phyloP scores from a whole-genome alignment of 495 filamentous ascomycete genomes.

The Penicillium cataractarum region DNA sequence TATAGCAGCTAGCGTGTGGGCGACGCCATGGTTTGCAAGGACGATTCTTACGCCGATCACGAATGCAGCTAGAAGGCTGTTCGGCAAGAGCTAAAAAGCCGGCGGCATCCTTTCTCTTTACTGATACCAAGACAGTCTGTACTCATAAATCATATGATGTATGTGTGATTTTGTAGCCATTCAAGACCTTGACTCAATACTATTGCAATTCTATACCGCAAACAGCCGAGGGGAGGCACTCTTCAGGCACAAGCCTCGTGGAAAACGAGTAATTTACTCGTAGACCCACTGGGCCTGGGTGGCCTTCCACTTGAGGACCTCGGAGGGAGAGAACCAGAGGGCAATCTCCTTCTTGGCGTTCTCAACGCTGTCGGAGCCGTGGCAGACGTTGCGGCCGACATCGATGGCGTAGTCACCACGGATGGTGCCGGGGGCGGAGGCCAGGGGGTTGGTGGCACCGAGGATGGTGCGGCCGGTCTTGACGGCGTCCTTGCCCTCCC shows the following conservation, averaged over 20 bases:
- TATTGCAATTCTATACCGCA: conserved; percentile 28
- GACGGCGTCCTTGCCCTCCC: conserved; percentile 96
- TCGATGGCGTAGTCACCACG: conserved; percentile 85
- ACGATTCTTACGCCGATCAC: conserved; percentile 56
- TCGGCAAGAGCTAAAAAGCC: conserved; percentile 37
- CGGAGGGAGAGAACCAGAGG: conserved; percentile 90
- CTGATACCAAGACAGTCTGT: neutral
- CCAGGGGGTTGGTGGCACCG: conserved; percentile 96
- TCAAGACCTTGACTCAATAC: conserved; percentile 23
- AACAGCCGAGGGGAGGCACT: conserved; percentile 17
- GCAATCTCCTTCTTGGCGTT: conserved; percentile 99
- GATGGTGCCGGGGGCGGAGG: conserved; percentile 93
- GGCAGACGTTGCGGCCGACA: conserved; percentile 98
- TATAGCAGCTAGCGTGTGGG: conserved; percentile 78
- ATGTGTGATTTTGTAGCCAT: conserved; percentile 38
- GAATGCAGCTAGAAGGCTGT: conserved; percentile 38
- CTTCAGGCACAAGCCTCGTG: conserved; percentile 22
- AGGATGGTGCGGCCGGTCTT: conserved; percentile 96
- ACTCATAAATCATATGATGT: conserved; percentile 27
- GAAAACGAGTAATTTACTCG: conserved; percentile 64
- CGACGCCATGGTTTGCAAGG: conserved; percentile 92
- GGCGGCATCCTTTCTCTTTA: neutral
- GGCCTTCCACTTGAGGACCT: conserved; percentile 78
- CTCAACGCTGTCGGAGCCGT: conserved; percentile 98
- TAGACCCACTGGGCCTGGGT: conserved; percentile 90